Evolutionary conservation across 441 rosid species (phyloP).

Genomic region (Euphorbia schlechtendalii): DNA sequence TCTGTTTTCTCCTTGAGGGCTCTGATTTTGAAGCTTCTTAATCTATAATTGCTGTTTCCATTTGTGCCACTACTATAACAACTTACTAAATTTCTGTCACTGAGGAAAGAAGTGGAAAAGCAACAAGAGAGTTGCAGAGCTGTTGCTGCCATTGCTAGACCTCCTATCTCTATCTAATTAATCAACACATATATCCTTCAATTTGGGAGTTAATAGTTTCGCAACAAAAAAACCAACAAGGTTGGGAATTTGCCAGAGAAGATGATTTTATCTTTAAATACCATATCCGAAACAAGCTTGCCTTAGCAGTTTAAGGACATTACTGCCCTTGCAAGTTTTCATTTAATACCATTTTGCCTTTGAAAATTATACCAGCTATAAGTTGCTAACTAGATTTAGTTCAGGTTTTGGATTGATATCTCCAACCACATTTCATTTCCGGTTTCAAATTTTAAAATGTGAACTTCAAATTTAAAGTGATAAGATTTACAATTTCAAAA

Average conservation of each 20-base stretch:
- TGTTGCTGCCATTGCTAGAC: background rate
- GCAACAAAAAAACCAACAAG: too few relatives aligned
- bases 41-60: conserved; percentile 25
- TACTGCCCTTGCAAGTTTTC: too few relatives aligned
- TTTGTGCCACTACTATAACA: conserved; percentile 18
- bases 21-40: conserved; percentile 35
- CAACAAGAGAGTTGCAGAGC: conserved; percentile 32
- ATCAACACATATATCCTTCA: background rate
- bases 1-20: conserved; percentile 55
- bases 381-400: too few relatives aligned
- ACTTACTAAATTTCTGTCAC: conserved; percentile 19
- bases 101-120: conserved; percentile 25
- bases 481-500: too few relatives aligned
- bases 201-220: too few relatives aligned
- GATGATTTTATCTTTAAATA: background rate
- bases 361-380: too few relatives aligned
- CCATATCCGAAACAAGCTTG: too few relatives aligned
- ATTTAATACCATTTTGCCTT: too few relatives aligned
- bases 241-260: background rate
- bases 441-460: too few relatives aligned
- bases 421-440: too few relatives aligned
- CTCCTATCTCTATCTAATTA: background rate
- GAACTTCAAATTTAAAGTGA: too few relatives aligned
- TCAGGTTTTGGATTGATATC: too few relatives aligned
- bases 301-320: background rate